Evolutionary conservation across 768 basidiomycete genomes (phyloP).

Genomic region (Trametopsis cervina): DNA sequence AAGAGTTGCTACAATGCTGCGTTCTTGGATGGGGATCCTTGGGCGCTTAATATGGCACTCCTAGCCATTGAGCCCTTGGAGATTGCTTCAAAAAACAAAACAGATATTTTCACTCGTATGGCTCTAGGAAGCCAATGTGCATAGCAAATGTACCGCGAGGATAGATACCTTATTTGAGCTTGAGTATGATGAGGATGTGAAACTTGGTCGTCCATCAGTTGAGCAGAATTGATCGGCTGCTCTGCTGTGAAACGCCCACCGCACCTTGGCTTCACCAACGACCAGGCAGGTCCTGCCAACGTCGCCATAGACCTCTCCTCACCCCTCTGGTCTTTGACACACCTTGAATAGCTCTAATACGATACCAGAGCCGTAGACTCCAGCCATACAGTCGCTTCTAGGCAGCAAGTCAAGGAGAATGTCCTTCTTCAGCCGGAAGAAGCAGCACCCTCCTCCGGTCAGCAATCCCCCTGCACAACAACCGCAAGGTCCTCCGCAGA

Average conservation of each 20-base stretch:
- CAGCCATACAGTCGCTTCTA: slow-evolving; percentile 68
- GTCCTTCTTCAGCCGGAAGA: slow-evolving; percentile 93
- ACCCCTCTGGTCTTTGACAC: slow-evolving; percentile 1
- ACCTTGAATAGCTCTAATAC: slow-evolving; percentile 6
- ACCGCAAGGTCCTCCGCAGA: slow-evolving; percentile 60
- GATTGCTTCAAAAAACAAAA: too few species aligned
- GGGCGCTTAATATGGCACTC: too few species aligned
- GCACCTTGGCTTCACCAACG: not conserved
- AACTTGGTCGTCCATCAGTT: too few species aligned
- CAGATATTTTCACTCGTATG: too few species aligned
- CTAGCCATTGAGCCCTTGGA: too few species aligned
- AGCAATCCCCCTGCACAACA: slow-evolving; percentile 41
- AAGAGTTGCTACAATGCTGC: too few species aligned
- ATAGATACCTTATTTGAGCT: too few species aligned
- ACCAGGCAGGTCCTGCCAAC: slow-evolving; percentile 14
- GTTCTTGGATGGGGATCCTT: too few species aligned
- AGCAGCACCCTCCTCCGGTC: slow-evolving; percentile 39
- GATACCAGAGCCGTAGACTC: not conserved
- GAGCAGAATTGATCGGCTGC: too few species aligned
- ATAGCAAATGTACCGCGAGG: too few species aligned
- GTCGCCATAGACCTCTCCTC: slow-evolving; percentile 12
- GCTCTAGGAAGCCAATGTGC: too few species aligned
- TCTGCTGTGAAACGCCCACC: not conserved
- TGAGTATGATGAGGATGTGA: too few species aligned
- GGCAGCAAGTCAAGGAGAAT: slow-evolving; percentile 62